These are phyloP conservation scores for Rhodotorula toruloides DNA, from an alignment of 768 basidiomycete species.

Conservation along the genomic window DNA sequence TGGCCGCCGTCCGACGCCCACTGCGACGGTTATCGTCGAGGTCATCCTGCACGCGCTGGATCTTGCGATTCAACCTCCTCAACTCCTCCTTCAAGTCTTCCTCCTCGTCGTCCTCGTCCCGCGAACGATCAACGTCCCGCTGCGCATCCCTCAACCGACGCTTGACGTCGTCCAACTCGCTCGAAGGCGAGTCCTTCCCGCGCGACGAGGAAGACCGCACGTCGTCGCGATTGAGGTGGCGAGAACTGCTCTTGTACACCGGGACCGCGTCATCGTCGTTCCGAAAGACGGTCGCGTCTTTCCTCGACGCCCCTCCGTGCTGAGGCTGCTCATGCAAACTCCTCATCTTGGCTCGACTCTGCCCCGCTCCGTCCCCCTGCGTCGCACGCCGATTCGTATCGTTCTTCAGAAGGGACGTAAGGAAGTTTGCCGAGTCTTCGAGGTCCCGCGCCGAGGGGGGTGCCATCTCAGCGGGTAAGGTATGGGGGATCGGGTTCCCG, in stretches of 20 bases:
- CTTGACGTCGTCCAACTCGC: slow-evolving; percentile 81
- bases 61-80: slow-evolving; percentile 74
- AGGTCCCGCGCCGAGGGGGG: slow-evolving; percentile 89
- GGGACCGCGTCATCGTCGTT: slow-evolving; percentile 61
- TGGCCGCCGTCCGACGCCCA: slow-evolving; percentile 63
- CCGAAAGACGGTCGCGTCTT: slow-evolving; percentile 89
- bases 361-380: slow-evolving; percentile 50
- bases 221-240: slow-evolving; percentile 78
- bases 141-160: slow-evolving; percentile 72
- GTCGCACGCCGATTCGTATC: slow-evolving; percentile 65
- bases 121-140: slow-evolving; percentile 67
- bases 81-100: slow-evolving; percentile 87
- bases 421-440: slow-evolving; percentile 77
- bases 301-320: slow-evolving; percentile 37
- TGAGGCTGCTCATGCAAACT: slow-evolving; percentile 53
- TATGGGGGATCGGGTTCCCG: slow-evolving; percentile 81
- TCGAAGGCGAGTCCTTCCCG: slow-evolving; percentile 52
- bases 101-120: slow-evolving; percentile 72
- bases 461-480: slow-evolving; percentile 78
- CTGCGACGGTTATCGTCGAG: slow-evolving; percentile 71
- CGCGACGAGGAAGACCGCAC: slow-evolving; percentile 54
- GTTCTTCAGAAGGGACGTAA: slow-evolving; percentile 79
- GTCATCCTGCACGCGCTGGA: slow-evolving; percentile 82
- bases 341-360: slow-evolving; percentile 63
- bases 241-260: slow-evolving; percentile 70